Evolutionary conservation across 805 yeast genomes (phyloP), one percentile per base, ranked within the genome.

Genomic region (Barnettozyma sucrosica): DNA sequence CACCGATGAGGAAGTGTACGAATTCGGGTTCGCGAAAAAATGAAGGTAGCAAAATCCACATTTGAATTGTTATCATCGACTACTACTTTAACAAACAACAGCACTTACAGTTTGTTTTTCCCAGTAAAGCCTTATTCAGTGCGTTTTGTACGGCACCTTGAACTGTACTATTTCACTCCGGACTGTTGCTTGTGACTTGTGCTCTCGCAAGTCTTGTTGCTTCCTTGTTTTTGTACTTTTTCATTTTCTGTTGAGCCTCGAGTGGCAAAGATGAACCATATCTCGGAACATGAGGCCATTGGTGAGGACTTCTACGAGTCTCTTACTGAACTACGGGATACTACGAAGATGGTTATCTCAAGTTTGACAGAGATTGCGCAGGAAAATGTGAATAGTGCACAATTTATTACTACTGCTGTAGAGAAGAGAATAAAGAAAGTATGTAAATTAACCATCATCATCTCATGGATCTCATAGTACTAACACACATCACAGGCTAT

Each of bases 261-360:
- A 13, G 32, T 28, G 32, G 23, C 14, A 18, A 18, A 34, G 41
- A 45, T 11, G 36, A 30, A 24, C 40, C 20, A 37, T 14, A 14
- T 37, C 39, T 18, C 44, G 1, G 62, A 62, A 5, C 52, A 62
- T 4, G 51, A 62, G 44, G 52, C 56, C 8, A 48, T 64, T 36
- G 67, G 67, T 13, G 64, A 76, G 51, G 96, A 90, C 65, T 92
- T 84, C 65, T 75, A 76, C 37, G 77, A 76, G 53, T 80, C 89
- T 28, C 70, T 92, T 37, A 75, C 75, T 30, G 93, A 87, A 49
- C 72, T 93, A 51, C 88, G 96, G 4, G 84, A 85, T 68, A 90
- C 89, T 65, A 88, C 97, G 7, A 75, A 89, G 50, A 97, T 97
- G 10, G 86, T 90, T 46, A 93, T 93, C 51, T 83, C 86, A 36